Conservation (phyloP, 306 rosid genomes). For the Dryas octopetala region DNA sequence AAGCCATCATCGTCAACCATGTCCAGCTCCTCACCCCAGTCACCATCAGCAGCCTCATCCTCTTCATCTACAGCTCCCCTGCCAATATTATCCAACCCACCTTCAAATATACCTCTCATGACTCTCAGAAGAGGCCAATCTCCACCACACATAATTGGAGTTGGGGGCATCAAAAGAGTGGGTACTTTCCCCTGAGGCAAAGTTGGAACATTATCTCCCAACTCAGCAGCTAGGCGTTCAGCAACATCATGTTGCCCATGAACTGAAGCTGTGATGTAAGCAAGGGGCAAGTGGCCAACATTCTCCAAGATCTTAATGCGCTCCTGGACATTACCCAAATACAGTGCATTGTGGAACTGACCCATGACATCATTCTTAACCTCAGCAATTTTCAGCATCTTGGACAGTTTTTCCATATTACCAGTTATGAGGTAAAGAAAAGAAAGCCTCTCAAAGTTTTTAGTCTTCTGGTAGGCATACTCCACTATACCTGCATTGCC, state of each 20-base stretch:
- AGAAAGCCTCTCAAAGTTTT: conserved; percentile 87
- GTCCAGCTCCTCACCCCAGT: conserved; percentile 80
- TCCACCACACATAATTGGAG: conserved; percentile 70
- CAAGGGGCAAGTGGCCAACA: conserved; percentile 87
- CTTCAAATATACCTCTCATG: conserved; percentile 78
- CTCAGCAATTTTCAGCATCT: conserved; percentile 97
- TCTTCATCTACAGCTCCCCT: conserved; percentile 60
- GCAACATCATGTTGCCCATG: conserved; percentile 82
- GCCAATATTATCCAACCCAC: conserved; percentile 58
- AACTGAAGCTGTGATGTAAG: conserved; percentile 73
- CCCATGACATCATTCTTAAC: conserved; percentile 97
- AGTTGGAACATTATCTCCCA: conserved; percentile 78
- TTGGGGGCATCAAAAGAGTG: conserved; percentile 70
- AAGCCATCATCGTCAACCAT: conserved; percentile 65
- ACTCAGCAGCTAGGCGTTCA: conserved; percentile 72
- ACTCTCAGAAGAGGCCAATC: conserved; percentile 98
- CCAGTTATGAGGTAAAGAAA: conserved; percentile 89
- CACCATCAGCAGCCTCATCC: conserved; percentile 66
- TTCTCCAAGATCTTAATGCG: conserved; percentile 86
- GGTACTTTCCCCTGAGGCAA: conserved; percentile 70
- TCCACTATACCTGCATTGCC: conserved; percentile 92
- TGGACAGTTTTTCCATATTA: conserved; percentile 73
- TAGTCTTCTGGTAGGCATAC: conserved; percentile 94
- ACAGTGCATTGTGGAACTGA: conserved; percentile 88
- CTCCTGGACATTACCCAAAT: conserved; percentile 76